phyloP scores from a whole-genome alignment of 345 rosid genomes.

The Noccaea caerulescens region DNA sequence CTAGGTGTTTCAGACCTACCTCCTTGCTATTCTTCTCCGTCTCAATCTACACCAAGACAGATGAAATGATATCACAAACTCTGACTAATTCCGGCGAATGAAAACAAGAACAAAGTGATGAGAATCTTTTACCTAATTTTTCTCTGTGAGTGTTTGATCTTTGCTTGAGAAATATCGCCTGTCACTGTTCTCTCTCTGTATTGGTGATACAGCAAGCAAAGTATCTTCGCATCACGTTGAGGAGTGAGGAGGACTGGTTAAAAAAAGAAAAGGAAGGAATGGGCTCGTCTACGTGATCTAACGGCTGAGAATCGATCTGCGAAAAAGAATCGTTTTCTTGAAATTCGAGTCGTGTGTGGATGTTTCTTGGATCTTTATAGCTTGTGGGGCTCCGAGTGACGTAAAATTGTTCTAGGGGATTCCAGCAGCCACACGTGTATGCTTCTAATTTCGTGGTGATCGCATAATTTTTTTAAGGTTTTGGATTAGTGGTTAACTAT shows the following conservation, averaged over 20 bases:
- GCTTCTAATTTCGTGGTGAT: not conserved
- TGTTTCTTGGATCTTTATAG: not conserved
- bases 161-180: slow-evolving; percentile 34
- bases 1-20: slow-evolving; percentile 67
- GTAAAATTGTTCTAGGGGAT: slow-evolving; percentile 35
- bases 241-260: slow-evolving; percentile 12
- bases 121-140: slow-evolving; percentile 14
- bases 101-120: not conserved
- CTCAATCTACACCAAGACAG: slow-evolving; percentile 41
- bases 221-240: slow-evolving; percentile 32
- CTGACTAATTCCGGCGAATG: not conserved
- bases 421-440: slow-evolving; percentile 57
- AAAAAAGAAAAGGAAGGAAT: slow-evolving; percentile 4
- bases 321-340: slow-evolving; percentile 18
- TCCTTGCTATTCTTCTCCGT: slow-evolving; percentile 54
- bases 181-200: slow-evolving; percentile 20
- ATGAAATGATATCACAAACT: not conserved
- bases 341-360: slow-evolving; percentile 35
- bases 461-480: not conserved
- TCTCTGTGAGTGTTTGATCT: not conserved
- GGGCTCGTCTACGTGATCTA: slow-evolving; percentile 38
- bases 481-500: not conserved
- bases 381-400: slow-evolving; percentile 36
- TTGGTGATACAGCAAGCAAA: slow-evolving; percentile 19
- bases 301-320: slow-evolving; percentile 45